Evolutionary conservation across 768 basidiomycete species (phyloP), one percentile per base, ranked within the genome.

Genomic region (Hemileccinum rubropunctum): DNA sequence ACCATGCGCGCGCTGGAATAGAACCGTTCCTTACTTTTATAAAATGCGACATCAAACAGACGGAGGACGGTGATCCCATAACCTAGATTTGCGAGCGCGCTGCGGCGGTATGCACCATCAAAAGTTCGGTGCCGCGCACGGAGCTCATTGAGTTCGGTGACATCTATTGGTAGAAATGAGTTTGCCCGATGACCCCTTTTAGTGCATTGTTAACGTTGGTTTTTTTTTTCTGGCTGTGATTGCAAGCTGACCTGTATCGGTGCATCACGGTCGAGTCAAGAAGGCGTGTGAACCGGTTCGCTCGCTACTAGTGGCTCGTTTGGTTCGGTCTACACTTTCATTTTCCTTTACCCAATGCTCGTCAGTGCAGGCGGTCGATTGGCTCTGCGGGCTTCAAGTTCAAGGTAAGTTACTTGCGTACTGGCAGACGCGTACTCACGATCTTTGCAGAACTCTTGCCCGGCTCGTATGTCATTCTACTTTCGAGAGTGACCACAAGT

Each of bases 41-140:
- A 84, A 67, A 93, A 93, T 18, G 81, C 71, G 28, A 63, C 60
- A 59, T 91, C 86, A 56, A 93, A 94, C n/a, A 93, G 76, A 40
- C 88, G 81, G 10, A 93, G 72, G 46, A 92, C 79, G 0, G 88
- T 77, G 47, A 91, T 66, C 1, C 86, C 77, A 60, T 87, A 90
- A 0, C 88, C 85, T 2, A 94, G 74, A 49, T 82, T 81, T 13
- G 82, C 81, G 9, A 93, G 73, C 0, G 89, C 89, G 0, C 83
- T 86, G 23, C 90, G 81, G 34, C 76, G 77, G 67, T 92, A 92
- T 13, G 90, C 88, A 14, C 88, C 90, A 45, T 91, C 80, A 61
- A 91, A 91, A 0, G 91, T 93, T 36, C 91, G 76, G 56, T 88
- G 83, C 26, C 89, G 76, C 1, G 91, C 91, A 13, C 91, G 78